Conservation (phyloP, 192 early-diverging fungal species). For the Coemansia guatemalensis region DNA sequence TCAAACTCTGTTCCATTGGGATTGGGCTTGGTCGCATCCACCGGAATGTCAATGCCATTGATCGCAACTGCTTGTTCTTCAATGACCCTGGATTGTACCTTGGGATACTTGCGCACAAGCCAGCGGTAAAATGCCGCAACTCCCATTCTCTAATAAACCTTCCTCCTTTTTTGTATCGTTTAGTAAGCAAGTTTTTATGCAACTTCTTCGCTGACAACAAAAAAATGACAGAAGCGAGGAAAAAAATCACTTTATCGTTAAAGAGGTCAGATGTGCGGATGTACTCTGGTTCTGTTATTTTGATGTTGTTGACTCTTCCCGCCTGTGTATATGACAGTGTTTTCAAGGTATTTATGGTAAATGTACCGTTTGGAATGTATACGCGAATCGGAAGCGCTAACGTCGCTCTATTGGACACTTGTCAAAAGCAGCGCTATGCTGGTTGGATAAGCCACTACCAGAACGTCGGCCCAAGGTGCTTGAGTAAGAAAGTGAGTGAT, state of each 20-base stretch:
- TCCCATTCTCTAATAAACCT: constrained; percentile 57
- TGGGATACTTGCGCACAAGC: constrained; percentile 75
- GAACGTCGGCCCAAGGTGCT: neutral
- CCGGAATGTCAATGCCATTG: constrained; percentile 76
- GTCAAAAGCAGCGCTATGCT: neutral
- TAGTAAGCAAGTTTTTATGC: neutral
- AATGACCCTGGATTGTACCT: constrained; percentile 64
- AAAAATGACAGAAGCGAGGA: constrained; percentile 1
- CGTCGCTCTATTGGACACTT: neutral
- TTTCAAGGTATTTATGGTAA: neutral
- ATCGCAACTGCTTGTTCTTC: constrained; percentile 67
- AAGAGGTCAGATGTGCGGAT: neutral
- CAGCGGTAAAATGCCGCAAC: constrained; percentile 81
- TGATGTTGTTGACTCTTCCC: neutral
- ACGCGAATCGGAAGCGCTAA: neutral
- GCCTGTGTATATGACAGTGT: neutral
- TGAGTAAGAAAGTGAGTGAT: neutral
- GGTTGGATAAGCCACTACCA: neutral
- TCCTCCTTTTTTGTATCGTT: neutral
- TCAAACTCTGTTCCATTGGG: constrained; percentile 92
- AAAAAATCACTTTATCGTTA: constrained; percentile 6
- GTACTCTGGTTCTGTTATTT: neutral
- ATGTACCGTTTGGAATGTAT: neutral
- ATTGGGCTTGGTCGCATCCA: constrained; percentile 85
- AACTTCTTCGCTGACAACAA: constrained; percentile 1